Evolutionary conservation across 768 basidiomycete genomes (phyloP).

Genomic region (Termitomyces sp.): DNA sequence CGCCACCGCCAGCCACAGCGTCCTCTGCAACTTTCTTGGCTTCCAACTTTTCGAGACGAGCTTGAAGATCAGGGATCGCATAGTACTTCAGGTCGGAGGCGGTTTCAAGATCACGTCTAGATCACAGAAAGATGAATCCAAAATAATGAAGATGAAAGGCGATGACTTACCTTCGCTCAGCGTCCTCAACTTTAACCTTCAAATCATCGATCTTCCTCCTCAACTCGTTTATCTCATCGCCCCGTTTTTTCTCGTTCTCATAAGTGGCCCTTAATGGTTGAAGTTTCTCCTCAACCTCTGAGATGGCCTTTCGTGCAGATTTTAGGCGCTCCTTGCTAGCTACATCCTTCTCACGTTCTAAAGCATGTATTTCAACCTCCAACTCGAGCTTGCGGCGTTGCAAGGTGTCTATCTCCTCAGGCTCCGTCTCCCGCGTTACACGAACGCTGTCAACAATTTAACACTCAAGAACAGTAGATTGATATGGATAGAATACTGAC

Average conservation of each 20-base stretch:
- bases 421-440: constrained; percentile 91
- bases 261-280: constrained; percentile 81
- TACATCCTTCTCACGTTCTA: constrained; percentile 88
- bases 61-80: constrained; percentile 84
- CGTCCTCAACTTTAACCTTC: constrained; percentile 88
- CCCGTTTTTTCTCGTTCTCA: constrained; percentile 80
- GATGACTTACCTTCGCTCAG: constrained; percentile 69
- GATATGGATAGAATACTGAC: constrained; percentile 32
- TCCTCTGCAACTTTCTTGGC: constrained; percentile 71
- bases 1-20: constrained; percentile 48
- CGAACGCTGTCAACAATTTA: constrained; percentile 55
- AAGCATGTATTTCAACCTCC: constrained; percentile 92
- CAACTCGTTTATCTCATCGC: constrained; percentile 74
- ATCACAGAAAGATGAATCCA: constrained; percentile 12
- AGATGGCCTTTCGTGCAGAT: constrained; percentile 70
- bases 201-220: constrained; percentile 87
- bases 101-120: constrained; percentile 64
- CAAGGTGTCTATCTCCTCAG: constrained; percentile 89
- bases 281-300: constrained; percentile 82
- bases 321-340: constrained; percentile 83
- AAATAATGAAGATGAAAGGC: background rate
- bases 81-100: constrained; percentile 90
- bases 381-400: constrained; percentile 87
- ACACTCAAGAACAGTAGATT: background rate
- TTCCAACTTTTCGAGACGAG: constrained; percentile 66